These are phyloP conservation scores for Monosporascus sp. DNA, from an alignment of 2,329 filamentous ascomycete species.

Conservation along the genomic window DNA sequence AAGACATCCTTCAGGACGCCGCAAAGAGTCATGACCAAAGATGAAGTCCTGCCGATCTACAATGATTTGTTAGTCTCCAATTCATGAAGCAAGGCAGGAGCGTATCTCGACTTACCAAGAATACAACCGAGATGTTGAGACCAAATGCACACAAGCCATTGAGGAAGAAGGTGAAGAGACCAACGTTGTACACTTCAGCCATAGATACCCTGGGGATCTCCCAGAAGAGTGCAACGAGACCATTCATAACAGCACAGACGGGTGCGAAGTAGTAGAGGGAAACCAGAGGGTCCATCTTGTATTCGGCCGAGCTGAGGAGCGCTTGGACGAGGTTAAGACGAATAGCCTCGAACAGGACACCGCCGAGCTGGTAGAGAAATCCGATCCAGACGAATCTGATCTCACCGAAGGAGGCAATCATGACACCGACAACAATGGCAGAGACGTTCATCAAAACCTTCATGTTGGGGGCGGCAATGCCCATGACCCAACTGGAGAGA, in stretches of 20 bases:
- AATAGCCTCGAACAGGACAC: conserved; percentile 76
- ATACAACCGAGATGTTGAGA: conserved; percentile 80
- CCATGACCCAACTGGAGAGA: conserved; percentile 81
- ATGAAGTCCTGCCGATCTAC: conserved; percentile 82
- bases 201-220: conserved; percentile 67
- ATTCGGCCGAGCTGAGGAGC: conserved; percentile 74
- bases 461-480: conserved; percentile 75
- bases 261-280: conserved; percentile 89
- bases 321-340: conserved; percentile 81
- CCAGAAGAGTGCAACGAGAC: conserved; percentile 64
- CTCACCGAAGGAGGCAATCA: conserved; percentile 92
- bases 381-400: conserved; percentile 84
- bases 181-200: conserved; percentile 67
- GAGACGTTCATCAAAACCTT: conserved; percentile 90
- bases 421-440: conserved; percentile 87
- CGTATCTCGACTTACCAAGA: conserved; percentile 58
- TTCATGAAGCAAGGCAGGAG: not conserved
- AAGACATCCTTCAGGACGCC: conserved; percentile 86
- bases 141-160: conserved; percentile 77
- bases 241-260: conserved; percentile 78
- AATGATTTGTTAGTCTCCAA: conserved; percentile 20
- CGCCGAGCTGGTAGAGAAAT: conserved; percentile 72
- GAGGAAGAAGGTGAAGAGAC: conserved; percentile 63
- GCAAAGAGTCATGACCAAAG: conserved; percentile 78
- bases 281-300: conserved; percentile 88